phyloP scores from a whole-genome alignment of 2,329 filamentous ascomycete species.

The Stylonectria norvegica region DNA sequence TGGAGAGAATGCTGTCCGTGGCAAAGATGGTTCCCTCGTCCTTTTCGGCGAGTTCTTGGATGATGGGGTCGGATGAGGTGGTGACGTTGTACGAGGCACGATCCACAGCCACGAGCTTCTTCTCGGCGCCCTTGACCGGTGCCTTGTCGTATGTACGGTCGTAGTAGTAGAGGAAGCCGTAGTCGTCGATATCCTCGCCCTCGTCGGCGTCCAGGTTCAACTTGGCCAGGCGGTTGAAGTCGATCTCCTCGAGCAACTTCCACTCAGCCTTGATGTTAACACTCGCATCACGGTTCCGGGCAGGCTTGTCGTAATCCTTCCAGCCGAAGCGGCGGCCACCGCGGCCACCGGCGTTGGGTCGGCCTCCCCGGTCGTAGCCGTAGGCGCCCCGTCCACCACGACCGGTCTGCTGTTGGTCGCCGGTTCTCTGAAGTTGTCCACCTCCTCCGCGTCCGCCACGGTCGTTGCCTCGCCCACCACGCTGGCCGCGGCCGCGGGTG shows the following conservation, averaged over 20 bases:
- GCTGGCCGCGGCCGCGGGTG: conserved; percentile 80
- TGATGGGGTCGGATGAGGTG: conserved; percentile 91
- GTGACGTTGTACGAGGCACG: conserved; percentile 98
- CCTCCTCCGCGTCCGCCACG: conserved; percentile 59
- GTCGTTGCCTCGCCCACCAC: conserved; percentile 60
- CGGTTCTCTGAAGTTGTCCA: conserved; percentile 66
- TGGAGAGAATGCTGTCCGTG: conserved; percentile 94
- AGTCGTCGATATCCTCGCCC: conserved; percentile 90
- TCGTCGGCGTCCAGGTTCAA: conserved; percentile 93
- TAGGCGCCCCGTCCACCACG: conserved; percentile 32
- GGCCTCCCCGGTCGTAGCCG: conserved; percentile 69
- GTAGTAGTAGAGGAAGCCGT: conserved; percentile 98
- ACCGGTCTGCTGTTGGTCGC: conserved; percentile 63
- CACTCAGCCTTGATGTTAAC: conserved; percentile 96
- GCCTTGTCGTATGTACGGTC: conserved; percentile 93
- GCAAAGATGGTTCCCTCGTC: conserved; percentile 96
- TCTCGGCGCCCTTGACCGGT: conserved; percentile 83
- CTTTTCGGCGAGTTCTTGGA: conserved; percentile 94
- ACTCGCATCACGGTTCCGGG: conserved; percentile 91
- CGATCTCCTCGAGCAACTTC: conserved; percentile 95
- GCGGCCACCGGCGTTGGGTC: conserved; percentile 62
- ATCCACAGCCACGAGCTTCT: conserved; percentile 83
- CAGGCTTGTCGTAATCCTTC: conserved; percentile 98
- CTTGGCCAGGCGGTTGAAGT: conserved; percentile 92
- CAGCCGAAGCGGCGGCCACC: conserved; percentile 90